These are phyloP conservation scores for Cucurbita ficifolia DNA, from an alignment of 306 rosid genomes.

Conservation along the genomic window DNA sequence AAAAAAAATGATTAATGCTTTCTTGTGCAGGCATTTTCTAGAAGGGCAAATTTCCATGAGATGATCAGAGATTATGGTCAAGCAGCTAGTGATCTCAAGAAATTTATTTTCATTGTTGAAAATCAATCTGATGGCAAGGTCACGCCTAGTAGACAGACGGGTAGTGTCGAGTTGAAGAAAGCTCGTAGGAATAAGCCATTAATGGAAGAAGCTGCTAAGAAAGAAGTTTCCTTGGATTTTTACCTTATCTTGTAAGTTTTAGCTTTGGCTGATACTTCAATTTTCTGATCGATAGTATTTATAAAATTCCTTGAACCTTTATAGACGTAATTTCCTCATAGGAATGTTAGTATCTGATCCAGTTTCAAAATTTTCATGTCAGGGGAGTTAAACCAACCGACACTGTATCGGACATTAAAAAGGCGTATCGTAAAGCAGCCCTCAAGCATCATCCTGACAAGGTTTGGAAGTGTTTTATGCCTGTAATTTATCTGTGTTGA, in stretches of 20 bases:
- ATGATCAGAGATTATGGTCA: constrained; percentile 69
- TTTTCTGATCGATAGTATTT: neutral
- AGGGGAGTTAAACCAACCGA: constrained; percentile 46
- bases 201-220: constrained; percentile 63
- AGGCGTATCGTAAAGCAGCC: constrained; percentile 68
- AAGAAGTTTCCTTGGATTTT: constrained; percentile 47
- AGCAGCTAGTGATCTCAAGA: constrained; percentile 63
- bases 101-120: constrained; percentile 41
- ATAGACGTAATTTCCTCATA: neutral
- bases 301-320: neutral
- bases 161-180: constrained; percentile 39
- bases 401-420: constrained; percentile 42
- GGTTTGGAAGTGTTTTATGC: constrained; percentile 26
- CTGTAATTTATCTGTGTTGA: constrained; percentile 6
- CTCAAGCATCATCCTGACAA: constrained; percentile 72
- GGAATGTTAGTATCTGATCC: neutral
- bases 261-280: constrained; percentile 5
- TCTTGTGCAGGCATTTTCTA: constrained; percentile 60
- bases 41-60: constrained; percentile 82
- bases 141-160: constrained; percentile 37
- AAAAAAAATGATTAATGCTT: neutral
- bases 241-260: constrained; percentile 77
- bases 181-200: constrained; percentile 35
- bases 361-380: constrained; percentile 10
- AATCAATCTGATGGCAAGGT: constrained; percentile 42